phyloP scores from a whole-genome alignment of 208 protist species.

The Leishmania aethiopica region DNA sequence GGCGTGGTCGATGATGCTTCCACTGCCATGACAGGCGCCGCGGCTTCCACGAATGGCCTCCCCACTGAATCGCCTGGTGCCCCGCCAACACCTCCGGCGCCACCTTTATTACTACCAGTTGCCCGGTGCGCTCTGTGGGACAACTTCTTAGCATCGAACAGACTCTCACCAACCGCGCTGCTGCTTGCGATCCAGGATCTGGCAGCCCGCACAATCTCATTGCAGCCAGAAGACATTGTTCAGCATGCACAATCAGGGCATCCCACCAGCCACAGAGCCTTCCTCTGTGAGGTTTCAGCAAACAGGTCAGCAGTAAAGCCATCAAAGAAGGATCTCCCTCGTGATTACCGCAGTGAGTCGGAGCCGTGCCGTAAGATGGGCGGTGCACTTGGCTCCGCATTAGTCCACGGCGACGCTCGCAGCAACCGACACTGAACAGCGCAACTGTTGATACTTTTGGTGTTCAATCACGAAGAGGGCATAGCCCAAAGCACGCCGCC shows the following conservation, averaged over 20 bases:
- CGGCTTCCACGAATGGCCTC: slow-evolving; percentile 6
- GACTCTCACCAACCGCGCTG: neutral
- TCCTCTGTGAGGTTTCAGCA: neutral
- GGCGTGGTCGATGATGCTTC: neutral
- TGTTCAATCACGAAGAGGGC: neutral
- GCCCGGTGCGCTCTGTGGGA: slow-evolving; percentile 27
- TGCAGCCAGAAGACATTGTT: neutral
- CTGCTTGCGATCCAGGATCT: slow-evolving; percentile 18
- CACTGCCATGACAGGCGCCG: neutral
- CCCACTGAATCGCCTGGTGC: neutral
- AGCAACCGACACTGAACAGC: neutral
- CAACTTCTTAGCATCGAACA: slow-evolving; percentile 8
- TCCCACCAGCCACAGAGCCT: neutral
- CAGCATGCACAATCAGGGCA: neutral
- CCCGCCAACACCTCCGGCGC: neutral
- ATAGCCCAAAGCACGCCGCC: neutral
- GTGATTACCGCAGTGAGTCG: slow-evolving; percentile 1
- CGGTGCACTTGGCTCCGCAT: neutral
- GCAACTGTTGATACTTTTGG: neutral
- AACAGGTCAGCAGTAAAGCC: neutral
- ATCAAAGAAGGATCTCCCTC: neutral
- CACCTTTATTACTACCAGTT: slow-evolving; percentile 5
- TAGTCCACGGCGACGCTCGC: neutral
- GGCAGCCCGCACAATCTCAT: neutral
- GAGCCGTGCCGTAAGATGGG: neutral